These are phyloP conservation scores for Fusarium austroafricanum DNA, from an alignment of 2,329 filamentous ascomycete genomes.

Conservation along the genomic window DNA sequence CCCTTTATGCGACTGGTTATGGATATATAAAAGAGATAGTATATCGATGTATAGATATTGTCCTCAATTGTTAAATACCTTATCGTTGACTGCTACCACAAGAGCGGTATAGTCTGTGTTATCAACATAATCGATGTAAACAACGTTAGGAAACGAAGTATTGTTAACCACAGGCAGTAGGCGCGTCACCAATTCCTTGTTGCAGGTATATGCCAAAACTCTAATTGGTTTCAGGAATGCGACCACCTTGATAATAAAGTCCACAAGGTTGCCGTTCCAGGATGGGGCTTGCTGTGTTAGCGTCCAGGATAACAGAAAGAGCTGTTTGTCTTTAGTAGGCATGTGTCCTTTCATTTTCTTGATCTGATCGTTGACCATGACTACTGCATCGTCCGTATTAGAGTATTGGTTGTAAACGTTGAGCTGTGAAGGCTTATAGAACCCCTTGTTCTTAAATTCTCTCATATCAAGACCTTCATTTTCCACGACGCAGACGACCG, in stretches of 20 bases:
- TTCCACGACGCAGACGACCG: neutral
- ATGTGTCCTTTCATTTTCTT: neutral
- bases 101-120: neutral
- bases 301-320: neutral
- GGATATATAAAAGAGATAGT: neutral
- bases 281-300: neutral
- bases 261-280: neutral
- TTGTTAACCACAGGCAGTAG: neutral
- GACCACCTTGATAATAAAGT: neutral
- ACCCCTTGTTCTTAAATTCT: neutral
- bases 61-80: neutral
- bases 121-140: neutral
- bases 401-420: neutral
- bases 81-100: neutral
- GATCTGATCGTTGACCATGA: neutral
- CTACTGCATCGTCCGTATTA: neutral
- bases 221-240: neutral
- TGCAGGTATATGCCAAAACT: neutral
- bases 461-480: neutral
- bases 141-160: neutral
- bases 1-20: too few species aligned
- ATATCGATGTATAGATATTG: neutral
- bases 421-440: slow-evolving; percentile 1
- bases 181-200: neutral
- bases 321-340: neutral